Conservation (phyloP, 2,329 filamentous ascomycete species). For the Salinomyces thailandicus region DNA sequence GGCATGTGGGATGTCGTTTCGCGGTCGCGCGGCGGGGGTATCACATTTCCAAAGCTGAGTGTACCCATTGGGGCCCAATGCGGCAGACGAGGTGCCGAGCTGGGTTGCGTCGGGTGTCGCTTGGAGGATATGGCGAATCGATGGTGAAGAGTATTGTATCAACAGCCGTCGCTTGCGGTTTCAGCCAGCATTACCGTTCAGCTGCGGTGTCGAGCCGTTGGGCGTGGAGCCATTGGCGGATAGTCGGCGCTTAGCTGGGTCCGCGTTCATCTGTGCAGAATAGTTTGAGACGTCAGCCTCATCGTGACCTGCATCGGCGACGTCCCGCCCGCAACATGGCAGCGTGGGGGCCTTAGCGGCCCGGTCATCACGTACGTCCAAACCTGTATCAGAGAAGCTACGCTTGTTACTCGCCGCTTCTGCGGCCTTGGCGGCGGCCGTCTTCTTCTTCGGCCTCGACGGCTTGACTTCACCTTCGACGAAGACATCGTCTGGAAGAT, state of each 20-base stretch:
- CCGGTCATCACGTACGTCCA: slow-evolving; percentile 33
- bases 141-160: too few relatives aligned
- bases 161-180: too few relatives aligned
- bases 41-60: too few relatives aligned
- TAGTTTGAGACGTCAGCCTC: slow-evolving; percentile 6
- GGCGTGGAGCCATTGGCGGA: slow-evolving; percentile 9
- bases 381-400: slow-evolving; percentile 33
- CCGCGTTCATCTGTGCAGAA: slow-evolving; percentile 18
- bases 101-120: too few relatives aligned
- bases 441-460: slow-evolving; percentile 31
- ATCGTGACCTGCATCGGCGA: too few relatives aligned
- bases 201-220: slow-evolving; percentile 2
- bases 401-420: slow-evolving; percentile 30
- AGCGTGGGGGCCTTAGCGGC: background rate
- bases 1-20: too few relatives aligned
- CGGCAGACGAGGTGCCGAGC: too few relatives aligned
- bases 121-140: too few relatives aligned
- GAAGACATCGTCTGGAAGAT: slow-evolving; percentile 86
- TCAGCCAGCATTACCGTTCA: slow-evolving; percentile 3
- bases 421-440: slow-evolving; percentile 15
- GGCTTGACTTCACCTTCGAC: slow-evolving; percentile 56
- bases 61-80: too few relatives aligned
- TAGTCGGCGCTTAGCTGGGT: slow-evolving; percentile 25
- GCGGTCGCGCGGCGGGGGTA: too few relatives aligned
- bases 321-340: too few relatives aligned